Evolutionary conservation across 306 rosid genomes (phyloP).

Genomic region (Prunus dulcis): DNA sequence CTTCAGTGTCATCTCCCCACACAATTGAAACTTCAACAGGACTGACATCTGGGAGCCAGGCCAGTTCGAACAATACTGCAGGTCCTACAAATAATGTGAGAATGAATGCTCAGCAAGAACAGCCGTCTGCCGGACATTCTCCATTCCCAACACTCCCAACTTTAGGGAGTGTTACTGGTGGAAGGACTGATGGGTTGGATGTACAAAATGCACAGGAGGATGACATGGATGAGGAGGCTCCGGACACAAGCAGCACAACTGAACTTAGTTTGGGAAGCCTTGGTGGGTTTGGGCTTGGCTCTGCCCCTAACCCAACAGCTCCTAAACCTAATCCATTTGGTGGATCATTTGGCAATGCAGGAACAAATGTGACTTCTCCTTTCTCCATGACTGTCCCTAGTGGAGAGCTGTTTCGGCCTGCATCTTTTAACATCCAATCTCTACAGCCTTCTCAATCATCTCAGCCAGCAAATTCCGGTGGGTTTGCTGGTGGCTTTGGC

Average conservation of each 20-base stretch:
- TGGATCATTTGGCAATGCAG: constrained; percentile 53
- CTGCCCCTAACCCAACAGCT: constrained; percentile 46
- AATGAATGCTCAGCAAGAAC: constrained; percentile 36
- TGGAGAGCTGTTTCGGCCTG: constrained; percentile 80
- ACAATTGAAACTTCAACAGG: constrained; percentile 16
- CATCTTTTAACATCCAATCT: constrained; percentile 71
- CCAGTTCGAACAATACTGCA: constrained; percentile 16
- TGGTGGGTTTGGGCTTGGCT: constrained; percentile 59
- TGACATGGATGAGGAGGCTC: constrained; percentile 97
- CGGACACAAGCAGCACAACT: constrained; percentile 46
- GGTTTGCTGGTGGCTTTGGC: constrained; percentile 60
- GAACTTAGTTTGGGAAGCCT: constrained; percentile 62
- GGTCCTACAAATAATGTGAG: constrained; percentile 26
- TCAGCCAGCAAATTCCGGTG: constrained; percentile 52
- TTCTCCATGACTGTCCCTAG: constrained; percentile 47
- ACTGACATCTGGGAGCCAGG: constrained; percentile 25
- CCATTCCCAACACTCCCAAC: constrained; percentile 38
- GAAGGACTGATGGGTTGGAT: constrained; percentile 42
- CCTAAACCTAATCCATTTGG: constrained; percentile 77
- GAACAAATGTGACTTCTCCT: constrained; percentile 37
- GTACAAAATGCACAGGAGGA: constrained; percentile 53
- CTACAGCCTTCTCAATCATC: constrained; percentile 41
- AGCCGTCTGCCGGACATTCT: constrained; percentile 40
- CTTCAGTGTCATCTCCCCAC: constrained; percentile 20
- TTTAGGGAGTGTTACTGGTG: constrained; percentile 33